These are phyloP conservation scores for Apiospora koreana DNA, from an alignment of 2,329 filamentous ascomycete genomes.

Conservation along the genomic window DNA sequence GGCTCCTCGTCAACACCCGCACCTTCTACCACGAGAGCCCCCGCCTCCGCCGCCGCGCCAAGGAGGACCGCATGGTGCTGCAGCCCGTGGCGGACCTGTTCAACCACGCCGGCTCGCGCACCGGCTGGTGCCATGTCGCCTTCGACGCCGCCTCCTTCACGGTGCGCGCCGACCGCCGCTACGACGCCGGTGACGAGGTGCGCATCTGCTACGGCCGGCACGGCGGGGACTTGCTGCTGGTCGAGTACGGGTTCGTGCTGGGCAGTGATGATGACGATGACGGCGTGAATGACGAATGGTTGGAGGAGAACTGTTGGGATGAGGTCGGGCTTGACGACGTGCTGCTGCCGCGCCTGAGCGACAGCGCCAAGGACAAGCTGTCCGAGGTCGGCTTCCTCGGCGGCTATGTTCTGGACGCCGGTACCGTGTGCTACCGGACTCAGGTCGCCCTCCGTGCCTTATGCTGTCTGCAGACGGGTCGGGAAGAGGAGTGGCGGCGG, in stretches of 20 bases:
- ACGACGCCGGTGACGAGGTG: conserved; percentile 63
- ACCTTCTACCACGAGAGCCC: conserved; percentile 60
- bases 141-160: conserved; percentile 54
- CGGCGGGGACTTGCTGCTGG: conserved; percentile 70
- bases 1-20: conserved; percentile 63
- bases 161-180: conserved; percentile 52
- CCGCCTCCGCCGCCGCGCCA: conserved; percentile 43
- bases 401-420: conserved; percentile 51
- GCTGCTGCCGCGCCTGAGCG: conserved; percentile 41
- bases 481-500: conserved; percentile 42
- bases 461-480: conserved; percentile 24
- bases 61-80: conserved; percentile 65
- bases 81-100: conserved; percentile 75
- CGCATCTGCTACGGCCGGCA: conserved; percentile 71
- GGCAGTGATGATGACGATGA: conserved; percentile 43
- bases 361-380: conserved; percentile 30
- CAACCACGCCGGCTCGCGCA: conserved; percentile 52
- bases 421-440: conserved; percentile 55
- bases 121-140: conserved; percentile 49
- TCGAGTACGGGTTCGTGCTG: conserved; percentile 63
- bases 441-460: conserved; percentile 52
- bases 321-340: conserved; percentile 49
- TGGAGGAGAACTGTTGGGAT: conserved; percentile 49
- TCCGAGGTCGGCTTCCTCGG: conserved; percentile 50
- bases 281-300: conserved; percentile 37